Conservation (phyloP, 768 basidiomycete genomes). For the Trametes gibbosa region DNA sequence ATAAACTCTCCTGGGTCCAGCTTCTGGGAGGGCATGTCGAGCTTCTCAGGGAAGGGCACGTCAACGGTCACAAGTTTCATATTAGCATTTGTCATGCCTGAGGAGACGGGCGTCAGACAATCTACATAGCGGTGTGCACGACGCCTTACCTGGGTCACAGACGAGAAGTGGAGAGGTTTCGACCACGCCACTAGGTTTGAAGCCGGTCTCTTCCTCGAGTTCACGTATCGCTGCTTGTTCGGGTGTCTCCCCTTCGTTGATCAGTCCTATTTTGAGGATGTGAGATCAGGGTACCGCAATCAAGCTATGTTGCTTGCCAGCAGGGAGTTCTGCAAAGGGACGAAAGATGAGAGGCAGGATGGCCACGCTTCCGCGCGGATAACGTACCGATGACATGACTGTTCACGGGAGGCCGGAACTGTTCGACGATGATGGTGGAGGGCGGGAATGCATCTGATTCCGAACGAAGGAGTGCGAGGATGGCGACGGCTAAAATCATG, state of each 20-base stretch:
- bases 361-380: background rate
- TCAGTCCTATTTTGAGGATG: constrained; percentile 51
- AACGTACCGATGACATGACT: constrained; percentile 66
- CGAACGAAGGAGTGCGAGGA: constrained; percentile 78
- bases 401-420: constrained; percentile 86
- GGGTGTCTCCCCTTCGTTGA: constrained; percentile 82
- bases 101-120: background rate
- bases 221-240: constrained; percentile 84
- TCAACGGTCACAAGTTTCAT: constrained; percentile 82
- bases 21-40: constrained; percentile 69
- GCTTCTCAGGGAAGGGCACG: constrained; percentile 60
- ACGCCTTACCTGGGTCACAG: constrained; percentile 61
- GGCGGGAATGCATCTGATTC: constrained; percentile 66
- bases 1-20: constrained; percentile 90
- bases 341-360: background rate
- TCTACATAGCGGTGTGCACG: background rate
- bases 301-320: constrained; percentile 35
- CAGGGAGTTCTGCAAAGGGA: constrained; percentile 49
- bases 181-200: constrained; percentile 59
- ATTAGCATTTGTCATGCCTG: constrained; percentile 92
- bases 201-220: constrained; percentile 92
- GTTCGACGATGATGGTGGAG: constrained; percentile 86
- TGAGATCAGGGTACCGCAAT: constrained; percentile 4
- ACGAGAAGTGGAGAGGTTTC: constrained; percentile 63
- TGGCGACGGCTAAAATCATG: constrained; percentile 64